Evolutionary conservation across 73 alveolate species (phyloP), one percentile per base, ranked within the genome.

Genomic region (Breviolum minutum): DNA sequence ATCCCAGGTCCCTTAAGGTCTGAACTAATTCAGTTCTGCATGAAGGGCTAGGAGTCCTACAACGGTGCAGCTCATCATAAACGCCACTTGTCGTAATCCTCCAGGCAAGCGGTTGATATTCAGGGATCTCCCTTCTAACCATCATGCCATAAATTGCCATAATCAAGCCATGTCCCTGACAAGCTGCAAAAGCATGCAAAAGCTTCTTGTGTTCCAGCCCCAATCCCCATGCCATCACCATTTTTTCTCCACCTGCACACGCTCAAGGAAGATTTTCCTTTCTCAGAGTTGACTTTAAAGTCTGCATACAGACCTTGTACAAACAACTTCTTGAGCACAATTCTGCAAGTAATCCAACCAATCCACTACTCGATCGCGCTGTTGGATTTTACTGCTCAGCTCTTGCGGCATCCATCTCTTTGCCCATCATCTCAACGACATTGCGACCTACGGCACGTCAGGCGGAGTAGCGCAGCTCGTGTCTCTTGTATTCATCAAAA

Each of bases 371-470:
- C 66, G 30, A 79, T n/a, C n/a, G 87, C 30, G 81, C 86, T 77
- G 27, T 8, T n/a, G 14, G 63, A 10, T 12, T 77, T 20, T 77
- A 77, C 5, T 77, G 61, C 70, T 48, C 69, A 40, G 20, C 73
- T 60, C 97, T 48, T 6, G 97, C 97, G 13, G 97, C 97, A n/a
- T 91, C 97, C 97, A 91, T 91, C 97, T 91, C 97, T 88, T 61
- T 71, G 64, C 97, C 97, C 97, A 91, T 91, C 97, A 91, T 91
- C 79, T 91, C 97, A 14, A 91, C 97, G 66, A 91, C 97, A 20
- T 22, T 91, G 79, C 96, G 96, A 48, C 96, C 96, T 89, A 12
- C 8, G 62, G 32, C 54, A 40, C 54, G 27, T 69, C 54, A 40
- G 54, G 54, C 54, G 77, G 2, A 68, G 24, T 40, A 40, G 54